Base-by-base conservation (phyloP, 2,329 filamentous ascomycete genomes). In the Fusarium sp. region DNA sequence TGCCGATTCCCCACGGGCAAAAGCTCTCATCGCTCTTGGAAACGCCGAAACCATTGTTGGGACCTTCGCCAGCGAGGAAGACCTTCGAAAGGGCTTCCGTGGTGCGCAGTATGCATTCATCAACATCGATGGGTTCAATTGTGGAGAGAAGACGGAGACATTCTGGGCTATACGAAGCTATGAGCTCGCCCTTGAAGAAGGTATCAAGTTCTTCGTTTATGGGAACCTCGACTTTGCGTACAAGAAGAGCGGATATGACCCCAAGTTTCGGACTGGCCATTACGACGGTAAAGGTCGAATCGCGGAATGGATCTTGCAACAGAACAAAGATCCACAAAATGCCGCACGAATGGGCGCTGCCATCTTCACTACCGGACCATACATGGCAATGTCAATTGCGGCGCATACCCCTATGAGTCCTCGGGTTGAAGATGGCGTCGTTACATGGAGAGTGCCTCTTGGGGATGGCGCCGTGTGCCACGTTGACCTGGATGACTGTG, bases 221-320 rank as follows among this genome's bases (percentile, higher is more conserved):
- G 86, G 85, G 0, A 87, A 85, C 56, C 78, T 89, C 12, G 87
- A 89, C 69, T 88, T 84, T 64, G 81, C 72, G 0, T 83, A 84
- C 42, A 87, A 87, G 79, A 85, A 86, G 72, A 79, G 81, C 29
- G 85, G 83, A 0, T 89, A 85, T 70, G 79, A 86, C 24, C 81
- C 84, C 0, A 81, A 83, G 44, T 85, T 85, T 63, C 83, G 85
- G 11, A 77, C 78, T 2, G 87, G 87, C 0, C 87, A 89, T 77
- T 87, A 87, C 56, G 86, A 85, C 67, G 81, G 79, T 5, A 86
- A 87, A 73, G 85, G 86, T 3, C 76, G 85, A 12, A 72, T 87
- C 8, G 84, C 79, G 1, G 81, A 86, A 66, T 86, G 83, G 83
- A 81, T 87, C n/a, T 72, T 85, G 8, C 75, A 77, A 22, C 85